Percentiles rank a stretch among this genome's conserved stretches.
Conservation (phyloP, 2,329 filamentous ascomycete species). For the Aureobasidium pullulans region DNA sequence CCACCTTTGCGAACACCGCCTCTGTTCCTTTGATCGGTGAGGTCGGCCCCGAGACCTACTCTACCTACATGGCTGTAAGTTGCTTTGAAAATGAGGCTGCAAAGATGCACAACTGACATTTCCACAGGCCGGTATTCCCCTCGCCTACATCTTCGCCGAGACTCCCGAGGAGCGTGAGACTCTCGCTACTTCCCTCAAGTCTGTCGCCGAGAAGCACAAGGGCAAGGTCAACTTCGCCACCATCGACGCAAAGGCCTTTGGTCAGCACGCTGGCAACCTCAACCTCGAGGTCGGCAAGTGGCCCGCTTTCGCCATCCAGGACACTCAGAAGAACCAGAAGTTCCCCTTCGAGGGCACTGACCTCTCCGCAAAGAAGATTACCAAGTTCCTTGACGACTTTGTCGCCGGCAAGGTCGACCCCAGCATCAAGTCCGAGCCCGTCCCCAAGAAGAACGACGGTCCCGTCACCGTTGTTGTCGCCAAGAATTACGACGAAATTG, state of each 20-base stretch:
- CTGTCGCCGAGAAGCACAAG: constrained; percentile 84
- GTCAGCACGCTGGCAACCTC: constrained; percentile 90
- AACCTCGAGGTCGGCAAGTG: constrained; percentile 95
- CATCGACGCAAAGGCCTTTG: constrained; percentile 90
- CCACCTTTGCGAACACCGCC: constrained; percentile 73
- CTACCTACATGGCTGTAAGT: constrained; percentile 77
- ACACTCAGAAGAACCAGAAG: constrained; percentile 91
- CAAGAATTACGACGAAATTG: constrained; percentile 85
- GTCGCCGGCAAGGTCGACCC: constrained; percentile 81
- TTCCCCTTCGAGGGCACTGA: constrained; percentile 70
- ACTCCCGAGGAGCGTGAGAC: constrained; percentile 47
- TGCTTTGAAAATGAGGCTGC: not conserved
- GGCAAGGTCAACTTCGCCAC: constrained; percentile 96
- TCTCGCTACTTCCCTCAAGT: constrained; percentile 70
- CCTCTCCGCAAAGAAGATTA: constrained; percentile 66
- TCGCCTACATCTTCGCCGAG: constrained; percentile 31
- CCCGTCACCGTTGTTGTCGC: constrained; percentile 84
- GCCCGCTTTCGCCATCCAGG: constrained; percentile 96
- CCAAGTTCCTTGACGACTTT: constrained; percentile 79
- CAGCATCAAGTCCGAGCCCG: constrained; percentile 96
- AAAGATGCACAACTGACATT: not conserved
- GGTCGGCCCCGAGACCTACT: constrained; percentile 94
- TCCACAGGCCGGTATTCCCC: constrained; percentile 60
- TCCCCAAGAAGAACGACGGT: constrained; percentile 88
- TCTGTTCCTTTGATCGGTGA: constrained; percentile 89